Conservation (phyloP, 345 rosid genomes). For the Adansonia digitata region DNA sequence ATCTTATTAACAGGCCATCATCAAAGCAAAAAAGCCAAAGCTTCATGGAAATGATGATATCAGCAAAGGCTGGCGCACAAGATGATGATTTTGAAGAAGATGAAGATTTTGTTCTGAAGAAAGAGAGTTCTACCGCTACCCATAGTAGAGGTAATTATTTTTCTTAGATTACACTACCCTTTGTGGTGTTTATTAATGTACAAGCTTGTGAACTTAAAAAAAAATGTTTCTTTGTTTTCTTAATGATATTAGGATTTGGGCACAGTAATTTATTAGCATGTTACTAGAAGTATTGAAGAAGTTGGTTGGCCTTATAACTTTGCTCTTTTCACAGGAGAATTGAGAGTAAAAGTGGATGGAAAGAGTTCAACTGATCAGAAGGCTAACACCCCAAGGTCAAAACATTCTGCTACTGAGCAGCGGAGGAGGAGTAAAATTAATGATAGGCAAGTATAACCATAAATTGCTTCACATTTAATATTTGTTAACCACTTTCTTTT, state of each 20-base stretch:
- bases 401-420: conserved; percentile 98
- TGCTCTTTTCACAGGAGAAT: conserved; percentile 36
- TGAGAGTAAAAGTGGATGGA: conserved; percentile 60
- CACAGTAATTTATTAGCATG: background rate
- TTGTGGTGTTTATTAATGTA: background rate
- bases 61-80: conserved; percentile 55
- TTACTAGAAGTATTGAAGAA: background rate
- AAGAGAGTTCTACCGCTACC: conserved; percentile 52
- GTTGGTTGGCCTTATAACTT: background rate
- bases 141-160: conserved; percentile 42
- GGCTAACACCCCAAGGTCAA: conserved; percentile 82
- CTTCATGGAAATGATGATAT: conserved; percentile 88
- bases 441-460: conserved; percentile 58
- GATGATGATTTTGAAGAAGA: conserved; percentile 72
- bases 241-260: background rate
- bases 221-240: background rate
- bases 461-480: no score
- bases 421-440: conserved; percentile 96
- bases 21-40: conserved; percentile 66
- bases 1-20: conserved; percentile 41
- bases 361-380: conserved; percentile 67
- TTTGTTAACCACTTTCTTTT: no score
- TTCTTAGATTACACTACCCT: background rate
- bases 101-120: conserved; percentile 66
- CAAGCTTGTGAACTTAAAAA: no score